Evolutionary conservation across 2,329 filamentous ascomycete genomes (phyloP).

Genomic region (Sarocladium brachiariae): DNA sequence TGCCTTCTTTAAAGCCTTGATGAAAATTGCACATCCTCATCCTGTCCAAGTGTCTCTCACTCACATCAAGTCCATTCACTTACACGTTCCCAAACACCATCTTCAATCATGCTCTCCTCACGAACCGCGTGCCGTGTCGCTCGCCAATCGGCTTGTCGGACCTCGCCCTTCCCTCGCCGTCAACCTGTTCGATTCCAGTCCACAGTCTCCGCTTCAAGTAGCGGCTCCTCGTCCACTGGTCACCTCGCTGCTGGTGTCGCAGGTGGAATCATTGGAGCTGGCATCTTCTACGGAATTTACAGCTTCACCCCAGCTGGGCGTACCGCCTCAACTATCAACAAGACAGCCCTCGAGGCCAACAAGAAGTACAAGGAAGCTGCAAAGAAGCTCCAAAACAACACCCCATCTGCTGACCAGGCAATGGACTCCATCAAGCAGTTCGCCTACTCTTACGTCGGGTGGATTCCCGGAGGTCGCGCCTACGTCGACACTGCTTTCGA

Average conservation of each 20-base stretch:
- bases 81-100: neutral
- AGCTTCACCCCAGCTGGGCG: conserved; percentile 37
- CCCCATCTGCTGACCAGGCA: conserved; percentile 61
- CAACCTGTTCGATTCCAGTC: conserved; percentile 33
- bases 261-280: conserved; percentile 37
- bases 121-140: neutral
- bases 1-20: neutral
- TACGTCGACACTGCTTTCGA: conserved; percentile 66
- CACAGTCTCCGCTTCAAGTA: conserved; percentile 24
- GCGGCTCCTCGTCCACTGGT: conserved; percentile 20
- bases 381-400: conserved; percentile 52
- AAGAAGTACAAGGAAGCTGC: conserved; percentile 53
- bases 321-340: conserved; percentile 36
- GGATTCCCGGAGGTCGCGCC: conserved; percentile 62
- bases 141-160: conserved; percentile 2
- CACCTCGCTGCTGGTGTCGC: conserved; percentile 34
- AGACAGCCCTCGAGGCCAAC: conserved; percentile 46
- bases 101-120: conserved; percentile 4
- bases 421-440: conserved; percentile 58
- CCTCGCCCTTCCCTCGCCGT: conserved; percentile 2
- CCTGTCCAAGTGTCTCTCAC: neutral
- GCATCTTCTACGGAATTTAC: conserved; percentile 36
- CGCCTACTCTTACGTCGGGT: conserved; percentile 61
- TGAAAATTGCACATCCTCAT: neutral
- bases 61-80: neutral